Conservation (phyloP, 2,329 filamentous ascomycete genomes). For the Scedosporium aurantiacum region DNA sequence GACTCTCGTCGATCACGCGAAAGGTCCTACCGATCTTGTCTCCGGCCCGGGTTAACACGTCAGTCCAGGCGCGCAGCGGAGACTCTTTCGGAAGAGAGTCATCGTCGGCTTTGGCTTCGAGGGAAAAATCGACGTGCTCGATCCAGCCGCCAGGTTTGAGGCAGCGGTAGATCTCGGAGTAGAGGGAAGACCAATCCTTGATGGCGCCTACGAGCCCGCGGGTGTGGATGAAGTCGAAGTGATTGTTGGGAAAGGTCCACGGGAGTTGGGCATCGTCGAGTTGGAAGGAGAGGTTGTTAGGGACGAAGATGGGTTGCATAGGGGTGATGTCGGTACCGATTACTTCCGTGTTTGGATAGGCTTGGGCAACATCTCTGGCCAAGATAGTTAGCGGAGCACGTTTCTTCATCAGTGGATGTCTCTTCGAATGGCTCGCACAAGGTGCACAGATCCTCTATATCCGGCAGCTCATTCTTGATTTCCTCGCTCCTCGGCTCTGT, state of each 20-base stretch:
- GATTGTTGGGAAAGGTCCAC: conserved; percentile 33
- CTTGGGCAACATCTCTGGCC: conserved; percentile 35
- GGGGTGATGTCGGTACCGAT: conserved; percentile 47
- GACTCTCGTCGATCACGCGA: conserved; percentile 12
- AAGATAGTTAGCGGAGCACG: not conserved
- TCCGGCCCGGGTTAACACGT: conserved; percentile 14
- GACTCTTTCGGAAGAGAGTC: not conserved
- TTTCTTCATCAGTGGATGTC: conserved; percentile 12
- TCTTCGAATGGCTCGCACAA: conserved; percentile 37
- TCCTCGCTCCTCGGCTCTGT: not conserved
- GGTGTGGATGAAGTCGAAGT: conserved; percentile 49
- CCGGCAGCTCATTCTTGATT: conserved; percentile 14
- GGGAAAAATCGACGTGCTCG: conserved; percentile 19
- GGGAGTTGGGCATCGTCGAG: conserved; percentile 47
- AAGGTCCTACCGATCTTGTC: conserved; percentile 20
- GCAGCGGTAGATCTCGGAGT: conserved; percentile 37
- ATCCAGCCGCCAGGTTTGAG: conserved; percentile 43
- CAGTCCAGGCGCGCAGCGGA: not conserved
- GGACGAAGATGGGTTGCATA: conserved; percentile 42
- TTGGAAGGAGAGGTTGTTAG: conserved; percentile 50
- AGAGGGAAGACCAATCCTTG: conserved; percentile 41
- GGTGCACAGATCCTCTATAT: conserved; percentile 40
- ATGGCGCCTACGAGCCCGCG: conserved; percentile 40
- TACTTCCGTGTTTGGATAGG: conserved; percentile 31
- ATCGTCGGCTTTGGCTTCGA: conserved; percentile 16